These are phyloP conservation scores for Stereum hirsutum DNA, from an alignment of 1,284 basidiomycete genomes.

Conservation along the genomic window DNA sequence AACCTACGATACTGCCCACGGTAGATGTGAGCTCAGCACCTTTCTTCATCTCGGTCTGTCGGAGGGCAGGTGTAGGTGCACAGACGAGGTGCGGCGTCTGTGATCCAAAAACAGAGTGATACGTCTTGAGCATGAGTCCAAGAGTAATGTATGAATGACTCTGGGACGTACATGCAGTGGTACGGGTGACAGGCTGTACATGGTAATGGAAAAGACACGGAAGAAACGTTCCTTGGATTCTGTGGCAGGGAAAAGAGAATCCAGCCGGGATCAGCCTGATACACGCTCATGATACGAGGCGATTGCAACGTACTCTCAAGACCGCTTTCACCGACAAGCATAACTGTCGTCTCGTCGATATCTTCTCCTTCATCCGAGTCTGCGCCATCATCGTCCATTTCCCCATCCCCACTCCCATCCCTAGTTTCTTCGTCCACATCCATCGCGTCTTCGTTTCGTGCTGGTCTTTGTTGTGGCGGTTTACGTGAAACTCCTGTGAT, in stretches of 20 bases:
- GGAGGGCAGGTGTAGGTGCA: conserved; percentile 1
- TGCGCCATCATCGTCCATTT: conserved; percentile 2
- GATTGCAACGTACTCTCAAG: conserved; percentile 3
- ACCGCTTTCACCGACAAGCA: conserved; percentile 1
- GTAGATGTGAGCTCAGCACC: not conserved
- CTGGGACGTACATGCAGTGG: conserved; percentile 3
- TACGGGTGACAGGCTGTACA: conserved; percentile 6
- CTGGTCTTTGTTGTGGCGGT: conserved; percentile 5
- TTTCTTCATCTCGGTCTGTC: conserved; percentile 1
- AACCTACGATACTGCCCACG: conserved; percentile 4
- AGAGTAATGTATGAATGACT: not conserved
- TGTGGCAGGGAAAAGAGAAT: not conserved
- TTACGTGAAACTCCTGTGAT: conserved; percentile 6
- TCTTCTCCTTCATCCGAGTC: conserved; percentile 6
- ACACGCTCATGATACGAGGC: not conserved
- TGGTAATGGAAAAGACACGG: not conserved
- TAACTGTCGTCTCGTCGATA: conserved; percentile 1
- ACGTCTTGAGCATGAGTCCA: not conserved
- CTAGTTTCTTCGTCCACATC: conserved; percentile 4
- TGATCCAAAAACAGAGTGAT: no score
- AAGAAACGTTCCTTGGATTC: not conserved
- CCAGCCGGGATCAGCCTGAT: no score
- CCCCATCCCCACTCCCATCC: conserved; percentile 8
- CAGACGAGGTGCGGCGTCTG: conserved; percentile 6
- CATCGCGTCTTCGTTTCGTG: conserved; percentile 8